Base-by-base conservation (phyloP, 2,329 filamentous ascomycete genomes). In the Cladophialophora immunda region DNA sequence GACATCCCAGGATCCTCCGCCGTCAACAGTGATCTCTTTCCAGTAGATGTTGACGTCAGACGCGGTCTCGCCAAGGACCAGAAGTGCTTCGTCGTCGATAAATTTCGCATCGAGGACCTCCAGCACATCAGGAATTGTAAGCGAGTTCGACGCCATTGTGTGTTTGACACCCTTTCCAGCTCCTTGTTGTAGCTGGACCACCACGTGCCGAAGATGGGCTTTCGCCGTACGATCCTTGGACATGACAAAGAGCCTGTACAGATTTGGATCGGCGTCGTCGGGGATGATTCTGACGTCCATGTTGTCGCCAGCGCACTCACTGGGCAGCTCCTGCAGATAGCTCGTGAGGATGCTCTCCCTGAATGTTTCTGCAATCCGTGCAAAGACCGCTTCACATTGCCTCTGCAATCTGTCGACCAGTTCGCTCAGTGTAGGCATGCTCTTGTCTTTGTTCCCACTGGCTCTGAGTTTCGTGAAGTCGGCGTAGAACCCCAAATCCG, bases 341-440 rank as follows among this genome's bases (percentile, higher is more conserved):
- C 55, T 70, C 72, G 92, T 89, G 4, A 89, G 81, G 11, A 93
- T 89, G 64, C 88, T 90, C 62, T 89, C 82, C 73, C 87, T 84
- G 78, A 93, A 86, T 6, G 89, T 86, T 77, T 90, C 86, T 68
- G 92, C 88, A 75, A 93, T 88, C 66, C 89, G 83, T 62, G 86
- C 78, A 73, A 93, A 92, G 1, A 92, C 83, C 7, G 78, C 78
- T n/a, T 83, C 83, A 9, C 89, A 87, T 73, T 89, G 87, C 2
- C 77, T 76, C 0, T 83, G 81, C 17, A 92, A 78, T 64, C 88
- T 85, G 11, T 82, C 81, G 13, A 87, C 86, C 52, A 94, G 76
- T 60, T 91, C 88, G 57, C 86, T 85, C n/a, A 92, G 78, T 64
- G 87, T 85, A 0, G 88, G 84, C 17, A 90, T 77, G 15, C 84